These are phyloP conservation scores for Synchytrium microbalum DNA, from an alignment of 371 early-diverging fungal species.

Conservation along the genomic window DNA sequence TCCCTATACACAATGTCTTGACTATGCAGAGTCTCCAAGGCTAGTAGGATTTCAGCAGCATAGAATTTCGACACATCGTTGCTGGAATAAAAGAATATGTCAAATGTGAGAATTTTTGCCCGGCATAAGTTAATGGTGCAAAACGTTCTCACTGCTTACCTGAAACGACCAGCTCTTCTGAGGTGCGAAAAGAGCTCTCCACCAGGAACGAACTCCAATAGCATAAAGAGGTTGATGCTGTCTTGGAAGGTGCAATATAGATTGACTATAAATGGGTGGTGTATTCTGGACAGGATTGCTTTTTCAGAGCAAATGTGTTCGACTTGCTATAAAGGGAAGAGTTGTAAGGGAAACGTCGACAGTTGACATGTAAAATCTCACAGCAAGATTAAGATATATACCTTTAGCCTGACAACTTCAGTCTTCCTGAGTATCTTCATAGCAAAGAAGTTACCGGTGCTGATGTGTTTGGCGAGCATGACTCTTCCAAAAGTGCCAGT, in stretches of 20 bases:
- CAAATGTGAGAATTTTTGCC: conserved; percentile 54
- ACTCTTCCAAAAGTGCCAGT: conserved; percentile 43
- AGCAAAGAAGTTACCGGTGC: conserved; percentile 21
- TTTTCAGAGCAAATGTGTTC: conserved; percentile 46
- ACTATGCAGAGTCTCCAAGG: conserved; percentile 39
- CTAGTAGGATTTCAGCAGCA: conserved; percentile 36
- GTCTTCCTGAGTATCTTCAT: conserved; percentile 2
- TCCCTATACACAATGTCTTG: conserved; percentile 37
- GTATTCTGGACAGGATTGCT: conserved; percentile 31
- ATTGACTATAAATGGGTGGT: conserved; percentile 32
- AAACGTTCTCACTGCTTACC: conserved; percentile 37
- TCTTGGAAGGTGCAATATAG: conserved; percentile 48
- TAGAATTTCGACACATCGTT: conserved; percentile 30
- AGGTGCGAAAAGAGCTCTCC: conserved; percentile 51
- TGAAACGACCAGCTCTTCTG: conserved; percentile 17
- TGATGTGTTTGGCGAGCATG: conserved; percentile 32
- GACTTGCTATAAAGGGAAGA: conserved; percentile 36
- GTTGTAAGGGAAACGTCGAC: conserved; percentile 32
- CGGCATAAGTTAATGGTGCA: conserved; percentile 40
- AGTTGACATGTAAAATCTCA: conserved; percentile 37
- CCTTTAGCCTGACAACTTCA: conserved; percentile 3
- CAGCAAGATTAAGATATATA: conserved; percentile 31
- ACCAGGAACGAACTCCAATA: conserved; percentile 59
- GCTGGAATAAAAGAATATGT: conserved; percentile 34
- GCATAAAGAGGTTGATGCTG: conserved; percentile 41